Evolutionary conservation across 2,329 filamentous ascomycete genomes (phyloP).

Genomic region (Monosporascus sp.): DNA sequence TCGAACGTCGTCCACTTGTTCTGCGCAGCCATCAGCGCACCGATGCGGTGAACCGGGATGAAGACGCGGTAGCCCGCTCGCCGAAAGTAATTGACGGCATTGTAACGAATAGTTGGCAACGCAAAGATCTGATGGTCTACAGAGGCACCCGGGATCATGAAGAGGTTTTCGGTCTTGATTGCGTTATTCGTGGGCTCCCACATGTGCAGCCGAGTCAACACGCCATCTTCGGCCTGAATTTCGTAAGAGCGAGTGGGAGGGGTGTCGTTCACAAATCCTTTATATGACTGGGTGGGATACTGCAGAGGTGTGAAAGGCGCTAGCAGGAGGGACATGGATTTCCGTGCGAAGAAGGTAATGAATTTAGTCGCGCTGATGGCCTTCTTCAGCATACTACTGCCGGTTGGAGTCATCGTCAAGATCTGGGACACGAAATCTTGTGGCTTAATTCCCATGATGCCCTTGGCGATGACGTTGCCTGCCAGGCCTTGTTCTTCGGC

Average conservation of each 20-base stretch:
- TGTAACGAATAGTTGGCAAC: conserved; percentile 57
- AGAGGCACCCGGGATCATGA: conserved; percentile 58
- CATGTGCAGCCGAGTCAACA: conserved; percentile 48
- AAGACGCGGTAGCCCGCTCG: conserved; percentile 56
- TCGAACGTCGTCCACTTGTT: conserved; percentile 55
- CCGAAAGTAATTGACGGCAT: conserved; percentile 59
- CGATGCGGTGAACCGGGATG: conserved; percentile 53
- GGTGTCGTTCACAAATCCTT: conserved; percentile 49
- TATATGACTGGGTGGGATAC: conserved; percentile 44
- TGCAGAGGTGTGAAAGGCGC: conserved; percentile 51
- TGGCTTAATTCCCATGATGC: conserved; percentile 52
- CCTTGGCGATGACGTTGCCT: conserved; percentile 47
- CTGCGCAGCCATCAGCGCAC: conserved; percentile 43
- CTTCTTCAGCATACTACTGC: conserved; percentile 39
- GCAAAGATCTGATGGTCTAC: conserved; percentile 61
- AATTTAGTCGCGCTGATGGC: conserved; percentile 43
- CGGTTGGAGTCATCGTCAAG: conserved; percentile 46
- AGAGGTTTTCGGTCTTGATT: conserved; percentile 41
- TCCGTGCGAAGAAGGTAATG: conserved; percentile 50
- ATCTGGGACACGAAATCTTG: conserved; percentile 51
- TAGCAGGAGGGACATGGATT: conserved; percentile 48
- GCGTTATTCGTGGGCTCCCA: conserved; percentile 46
- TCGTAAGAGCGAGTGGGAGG: conserved; percentile 35
- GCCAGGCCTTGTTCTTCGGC: conserved; percentile 35
- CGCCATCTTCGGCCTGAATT: conserved; percentile 48